phyloP scores from a whole-genome alignment of 2,329 filamentous ascomycete genomes.

The Sarocladium strictum region DNA sequence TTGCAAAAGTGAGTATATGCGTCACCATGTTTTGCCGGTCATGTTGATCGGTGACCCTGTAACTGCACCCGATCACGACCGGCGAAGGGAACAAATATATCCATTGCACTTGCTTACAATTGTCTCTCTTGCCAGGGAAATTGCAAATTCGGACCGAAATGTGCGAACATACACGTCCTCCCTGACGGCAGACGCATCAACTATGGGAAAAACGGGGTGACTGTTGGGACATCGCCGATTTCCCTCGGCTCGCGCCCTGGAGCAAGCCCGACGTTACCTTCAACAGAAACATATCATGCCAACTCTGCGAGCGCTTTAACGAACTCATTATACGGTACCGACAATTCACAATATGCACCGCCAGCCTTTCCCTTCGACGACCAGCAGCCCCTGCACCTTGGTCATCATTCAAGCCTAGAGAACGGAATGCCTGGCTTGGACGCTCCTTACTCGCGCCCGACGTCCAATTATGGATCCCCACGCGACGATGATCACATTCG shows the following conservation, averaged over 20 bases:
- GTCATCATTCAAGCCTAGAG: slow-evolving; percentile 47
- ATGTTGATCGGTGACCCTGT: not conserved
- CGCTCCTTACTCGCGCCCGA: slow-evolving; percentile 48
- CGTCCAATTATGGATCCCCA: slow-evolving; percentile 73
- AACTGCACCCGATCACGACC: no score
- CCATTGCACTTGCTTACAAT: no score
- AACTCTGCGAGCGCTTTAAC: slow-evolving; percentile 62
- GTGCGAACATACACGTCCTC: slow-evolving; percentile 91
- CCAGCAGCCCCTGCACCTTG: slow-evolving; percentile 33
- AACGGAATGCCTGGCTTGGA: slow-evolving; percentile 53
- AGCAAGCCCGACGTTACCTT: not conserved
- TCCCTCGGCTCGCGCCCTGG: slow-evolving; percentile 39
- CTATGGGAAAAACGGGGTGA: slow-evolving; percentile 63
- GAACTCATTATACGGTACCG: slow-evolving; percentile 40
- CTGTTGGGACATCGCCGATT: slow-evolving; percentile 50
- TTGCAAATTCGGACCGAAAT: slow-evolving; percentile 98
- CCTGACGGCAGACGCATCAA: slow-evolving; percentile 92
- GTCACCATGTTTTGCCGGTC: no score
- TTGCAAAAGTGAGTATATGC: slow-evolving; percentile 67
- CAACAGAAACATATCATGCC: not conserved
- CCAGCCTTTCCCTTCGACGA: slow-evolving; percentile 36
- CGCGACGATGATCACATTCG: slow-evolving; percentile 57
- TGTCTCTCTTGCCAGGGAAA: slow-evolving; percentile 63
- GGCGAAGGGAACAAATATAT: no score
- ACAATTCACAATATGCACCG: slow-evolving; percentile 23